Conservation (phyloP, 2,329 filamentous ascomycete species). For the Verticillium tricorpus region DNA sequence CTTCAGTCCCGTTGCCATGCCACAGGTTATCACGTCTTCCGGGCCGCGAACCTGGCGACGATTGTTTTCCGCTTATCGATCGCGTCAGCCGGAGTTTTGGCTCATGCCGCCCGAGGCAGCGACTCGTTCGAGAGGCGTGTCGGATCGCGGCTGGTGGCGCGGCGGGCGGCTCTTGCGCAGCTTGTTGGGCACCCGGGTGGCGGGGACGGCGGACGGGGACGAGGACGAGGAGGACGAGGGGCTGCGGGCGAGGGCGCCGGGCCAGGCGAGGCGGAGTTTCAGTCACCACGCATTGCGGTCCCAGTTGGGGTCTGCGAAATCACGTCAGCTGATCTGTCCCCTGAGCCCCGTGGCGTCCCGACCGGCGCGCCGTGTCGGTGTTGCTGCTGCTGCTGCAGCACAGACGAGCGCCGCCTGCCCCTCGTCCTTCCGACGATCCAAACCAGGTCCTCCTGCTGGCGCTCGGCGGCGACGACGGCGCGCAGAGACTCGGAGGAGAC, state of each 20-base stretch:
- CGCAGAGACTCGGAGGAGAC: constrained; percentile 2
- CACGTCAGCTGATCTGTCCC: constrained; percentile 1
- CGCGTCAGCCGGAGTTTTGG: too few species aligned
- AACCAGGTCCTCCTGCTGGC: constrained; percentile 1
- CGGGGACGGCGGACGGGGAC: background rate
- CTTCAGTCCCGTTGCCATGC: too few species aligned
- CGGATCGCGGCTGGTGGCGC: constrained; percentile 2
- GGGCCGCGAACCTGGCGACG: too few species aligned
- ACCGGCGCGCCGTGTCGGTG: background rate
- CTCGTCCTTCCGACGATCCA: constrained; percentile 3
- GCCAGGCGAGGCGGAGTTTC: constrained; percentile 12
- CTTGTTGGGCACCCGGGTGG: constrained; percentile 9
- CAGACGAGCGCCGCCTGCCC: background rate
- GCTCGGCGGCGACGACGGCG: constrained; percentile 1
- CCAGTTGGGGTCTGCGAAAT: constrained; percentile 70
- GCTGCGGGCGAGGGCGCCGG: background rate
- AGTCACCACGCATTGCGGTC: constrained; percentile 82
- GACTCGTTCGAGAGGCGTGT: constrained; percentile 10
- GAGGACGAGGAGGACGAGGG: constrained; percentile 1
- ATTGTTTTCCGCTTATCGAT: too few species aligned
- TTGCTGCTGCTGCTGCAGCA: background rate
- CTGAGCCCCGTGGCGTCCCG: background rate
- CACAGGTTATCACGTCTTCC: too few species aligned
- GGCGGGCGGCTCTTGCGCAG: constrained; percentile 9
- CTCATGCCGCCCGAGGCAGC: background rate